Conservation (phyloP, 176 grass and related monocot genomes). For the Eragrostis curvula region DNA sequence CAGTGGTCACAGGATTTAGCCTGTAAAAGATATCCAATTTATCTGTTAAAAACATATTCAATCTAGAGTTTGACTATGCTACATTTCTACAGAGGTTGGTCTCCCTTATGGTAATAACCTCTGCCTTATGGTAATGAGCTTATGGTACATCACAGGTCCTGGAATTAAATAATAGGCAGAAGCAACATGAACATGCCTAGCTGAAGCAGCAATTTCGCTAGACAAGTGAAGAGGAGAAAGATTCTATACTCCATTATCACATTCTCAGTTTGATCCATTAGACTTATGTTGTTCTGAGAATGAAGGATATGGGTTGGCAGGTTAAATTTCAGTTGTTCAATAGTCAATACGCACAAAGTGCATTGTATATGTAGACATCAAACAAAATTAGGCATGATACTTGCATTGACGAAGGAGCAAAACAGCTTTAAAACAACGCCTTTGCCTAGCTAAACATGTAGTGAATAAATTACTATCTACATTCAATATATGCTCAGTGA, state of each 20-base stretch:
- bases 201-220: slow-evolving; percentile 8
- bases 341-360: background rate
- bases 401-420: too few relatives aligned
- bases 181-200: background rate
- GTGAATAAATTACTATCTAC: background rate
- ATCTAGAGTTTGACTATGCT: slow-evolving; percentile 16
- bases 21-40: background rate
- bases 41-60: background rate
- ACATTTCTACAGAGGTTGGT: background rate
- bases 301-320: background rate
- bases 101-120: background rate
- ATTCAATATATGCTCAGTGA: background rate
- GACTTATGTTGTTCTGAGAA: background rate
- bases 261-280: background rate
- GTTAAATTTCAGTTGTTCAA: background rate
- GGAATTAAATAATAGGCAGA: background rate
- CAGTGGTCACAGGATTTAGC: background rate
- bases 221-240: background rate
- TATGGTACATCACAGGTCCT: background rate
- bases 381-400: background rate
- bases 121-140: background rate
- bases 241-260: background rate
- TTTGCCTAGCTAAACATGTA: background rate
- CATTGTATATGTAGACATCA: background rate
- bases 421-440: background rate